Base-by-base conservation (phyloP, 306 rosid genomes). In the Inga oerstediana region DNA sequence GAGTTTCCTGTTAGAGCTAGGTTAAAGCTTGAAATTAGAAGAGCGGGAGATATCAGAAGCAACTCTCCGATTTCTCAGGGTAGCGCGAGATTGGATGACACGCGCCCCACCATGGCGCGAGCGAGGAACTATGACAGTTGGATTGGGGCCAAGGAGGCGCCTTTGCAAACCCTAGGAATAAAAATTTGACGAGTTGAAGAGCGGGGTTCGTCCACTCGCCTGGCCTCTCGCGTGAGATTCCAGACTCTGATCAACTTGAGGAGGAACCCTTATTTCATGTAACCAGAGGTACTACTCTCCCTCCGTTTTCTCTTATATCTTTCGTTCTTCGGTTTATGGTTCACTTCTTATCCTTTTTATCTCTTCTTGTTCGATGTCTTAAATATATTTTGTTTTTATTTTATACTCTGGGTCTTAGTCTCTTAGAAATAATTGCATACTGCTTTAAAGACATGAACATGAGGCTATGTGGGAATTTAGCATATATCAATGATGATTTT, bases 191-290 rank as follows among this genome's bases (percentile, higher is more conserved):
- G 71, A 71, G 64, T 84, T 59, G 79, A 78, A 73, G 75, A 76
- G 64, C 66, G 49, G 66, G 58, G 67, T 84, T 76, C 24, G 45
- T 70, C 76, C 87, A 85, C 87, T 80, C 85, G 90, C 90, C 83
- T 75, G 74, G 66, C 75, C 82, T 82, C 83, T 84, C 86, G 88
- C 90, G 90, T 87, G 88, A 82, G 74, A 72, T 65, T 51, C 15
- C 75, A 48, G 75, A 39, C 24, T 72, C 20, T 27, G 78, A 75
- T 75, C 81, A 76, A 80, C 82, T 17, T 24, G 17, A 32, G 44
- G 16, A 30, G 77, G 17, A 5, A 27, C 20, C 79, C 67, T 52
- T 76, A 56, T 76, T 43, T 34, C 45, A 39, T 52, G 49, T 11
- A 52, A 34, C 37, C 49, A 52, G 20, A 52, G 79, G 67, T 49